These are phyloP conservation scores for Trypanosoma mega DNA, from an alignment of 208 protist genomes.

Conservation along the genomic window DNA sequence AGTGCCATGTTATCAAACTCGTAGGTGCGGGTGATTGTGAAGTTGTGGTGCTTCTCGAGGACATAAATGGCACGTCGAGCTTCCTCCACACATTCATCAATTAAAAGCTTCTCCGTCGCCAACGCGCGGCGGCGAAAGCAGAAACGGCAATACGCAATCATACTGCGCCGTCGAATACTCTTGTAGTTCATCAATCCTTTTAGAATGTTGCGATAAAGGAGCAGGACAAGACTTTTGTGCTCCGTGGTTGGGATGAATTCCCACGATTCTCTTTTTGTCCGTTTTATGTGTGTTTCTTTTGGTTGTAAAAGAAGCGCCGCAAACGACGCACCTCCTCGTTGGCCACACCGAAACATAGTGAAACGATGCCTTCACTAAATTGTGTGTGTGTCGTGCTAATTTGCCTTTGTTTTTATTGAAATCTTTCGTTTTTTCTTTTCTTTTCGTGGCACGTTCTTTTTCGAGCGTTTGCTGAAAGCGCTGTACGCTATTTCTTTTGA, in stretches of 20 bases:
- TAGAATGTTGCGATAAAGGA: slow-evolving; percentile 80
- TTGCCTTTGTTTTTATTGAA: no score
- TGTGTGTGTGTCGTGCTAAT: no score
- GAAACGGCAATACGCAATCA: slow-evolving; percentile 84
- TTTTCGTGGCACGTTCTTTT: no score
- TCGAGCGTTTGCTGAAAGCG: no score
- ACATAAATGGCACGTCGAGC: slow-evolving; percentile 80
- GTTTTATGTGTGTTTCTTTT: slow-evolving; percentile 1
- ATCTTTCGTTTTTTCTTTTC: no score
- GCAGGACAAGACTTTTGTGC: slow-evolving; percentile 73
- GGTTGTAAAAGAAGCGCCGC: slow-evolving; percentile 2
- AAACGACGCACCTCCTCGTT: neutral
- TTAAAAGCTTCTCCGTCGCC: slow-evolving; percentile 85
- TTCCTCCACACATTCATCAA: slow-evolving; percentile 90
- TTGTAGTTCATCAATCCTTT: slow-evolving; percentile 82
- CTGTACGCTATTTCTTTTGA: no score
- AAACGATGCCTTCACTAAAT: no score
- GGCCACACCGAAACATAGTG: slow-evolving; percentile 15
- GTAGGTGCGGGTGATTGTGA: slow-evolving; percentile 70
- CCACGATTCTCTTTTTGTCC: slow-evolving; percentile 43
- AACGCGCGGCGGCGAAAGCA: slow-evolving; percentile 64
- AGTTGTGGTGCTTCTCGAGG: slow-evolving; percentile 81
- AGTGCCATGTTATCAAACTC: slow-evolving; percentile 86
- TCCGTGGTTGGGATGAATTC: slow-evolving; percentile 68
- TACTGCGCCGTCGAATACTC: slow-evolving; percentile 68